Base-by-base conservation (phyloP, 768 basidiomycete species). In the Leccinum subtestaceum region DNA sequence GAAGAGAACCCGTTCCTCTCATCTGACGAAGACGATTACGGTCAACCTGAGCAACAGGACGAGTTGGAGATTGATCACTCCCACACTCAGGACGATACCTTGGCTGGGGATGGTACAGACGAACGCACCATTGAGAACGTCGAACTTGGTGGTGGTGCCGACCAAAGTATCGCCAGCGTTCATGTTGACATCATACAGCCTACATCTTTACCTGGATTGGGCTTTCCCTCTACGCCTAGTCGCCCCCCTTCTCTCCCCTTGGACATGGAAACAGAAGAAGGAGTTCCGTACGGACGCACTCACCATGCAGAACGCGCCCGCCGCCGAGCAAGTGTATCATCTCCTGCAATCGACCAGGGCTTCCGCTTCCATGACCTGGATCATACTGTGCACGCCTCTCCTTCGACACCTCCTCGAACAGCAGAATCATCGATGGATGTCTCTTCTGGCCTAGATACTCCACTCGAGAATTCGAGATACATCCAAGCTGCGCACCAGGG, bases 161-260 rank as follows among this genome's bases (percentile, higher is more conserved):
- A 72, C 60, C 71, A 78, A 56, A 88, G 85, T 67, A 84, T 89
- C 63, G 84, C 84, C 10, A 84, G 86, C n/a, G 78, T 88, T 29
- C 87, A 89, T 19, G 84, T 89, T 48, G 81, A 87, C 56, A 85
- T 89, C 78, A 78, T 89, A 58, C 79, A 81, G 53, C 56, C 71
- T 46, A 23, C 60, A 3, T 62, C 67, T n/a, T 19, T 62, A 2
- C 62, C 61, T 6, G 70, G 70, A 43, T 56, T 71, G 15, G 70
- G 70, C 12, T 40, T 67, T 13, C 71, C 71, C 13, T 71, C 71
- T 7, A 72, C 71, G 5, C 67, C 71, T 19, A 57, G 59, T 81
- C 85, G 4, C 76, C 71, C 31, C 51, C 72, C 63, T 13, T 66
- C 68, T 53, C 75, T 84, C 5, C 83, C 84, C 19, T 75, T 76